These are phyloP conservation scores for Butyriboletus loyo DNA, from an alignment of 768 basidiomycete species.

Conservation along the genomic window DNA sequence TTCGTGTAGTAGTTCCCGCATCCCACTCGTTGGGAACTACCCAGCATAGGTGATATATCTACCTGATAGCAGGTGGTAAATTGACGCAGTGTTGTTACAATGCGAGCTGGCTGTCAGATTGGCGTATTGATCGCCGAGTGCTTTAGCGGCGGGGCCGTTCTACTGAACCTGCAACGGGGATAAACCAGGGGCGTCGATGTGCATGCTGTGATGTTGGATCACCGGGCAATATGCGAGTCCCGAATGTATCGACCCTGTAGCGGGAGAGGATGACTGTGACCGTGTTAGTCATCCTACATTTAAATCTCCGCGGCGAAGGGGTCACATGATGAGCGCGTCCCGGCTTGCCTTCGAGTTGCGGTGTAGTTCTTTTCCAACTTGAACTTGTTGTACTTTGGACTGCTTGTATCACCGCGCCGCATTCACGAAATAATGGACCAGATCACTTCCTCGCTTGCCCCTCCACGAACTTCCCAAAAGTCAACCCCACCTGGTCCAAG, in stretches of 20 bases:
- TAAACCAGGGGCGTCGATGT: too few species aligned
- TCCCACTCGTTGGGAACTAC: constrained; percentile 26
- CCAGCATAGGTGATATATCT: constrained; percentile 7
- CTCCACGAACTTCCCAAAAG: constrained; percentile 58
- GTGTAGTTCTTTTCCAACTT: constrained; percentile 7
- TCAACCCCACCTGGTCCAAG: constrained; percentile 49
- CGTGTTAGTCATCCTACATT: neutral
- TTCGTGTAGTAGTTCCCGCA: constrained; percentile 13
- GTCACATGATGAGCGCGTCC: constrained; percentile 35
- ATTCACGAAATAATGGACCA: constrained; percentile 60
- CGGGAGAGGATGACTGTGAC: too few species aligned
- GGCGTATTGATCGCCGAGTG: constrained; percentile 21
- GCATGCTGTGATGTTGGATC: too few species aligned
- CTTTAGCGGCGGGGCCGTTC: constrained; percentile 25
- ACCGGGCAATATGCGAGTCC: too few species aligned
- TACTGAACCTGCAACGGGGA: constrained; percentile 20
- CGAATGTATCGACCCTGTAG: too few species aligned
- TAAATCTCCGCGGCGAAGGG: neutral
- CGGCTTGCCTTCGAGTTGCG: neutral
- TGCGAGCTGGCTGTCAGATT: constrained; percentile 12
- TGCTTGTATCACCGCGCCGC: constrained; percentile 15
- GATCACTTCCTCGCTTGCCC: constrained; percentile 58
- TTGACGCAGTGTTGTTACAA: constrained; percentile 14
- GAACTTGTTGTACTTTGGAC: neutral
- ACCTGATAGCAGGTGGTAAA: constrained; percentile 15